These are phyloP conservation scores for Mucor lusitanicus DNA, from an alignment of 371 early-diverging fungal species.

Conservation along the genomic window DNA sequence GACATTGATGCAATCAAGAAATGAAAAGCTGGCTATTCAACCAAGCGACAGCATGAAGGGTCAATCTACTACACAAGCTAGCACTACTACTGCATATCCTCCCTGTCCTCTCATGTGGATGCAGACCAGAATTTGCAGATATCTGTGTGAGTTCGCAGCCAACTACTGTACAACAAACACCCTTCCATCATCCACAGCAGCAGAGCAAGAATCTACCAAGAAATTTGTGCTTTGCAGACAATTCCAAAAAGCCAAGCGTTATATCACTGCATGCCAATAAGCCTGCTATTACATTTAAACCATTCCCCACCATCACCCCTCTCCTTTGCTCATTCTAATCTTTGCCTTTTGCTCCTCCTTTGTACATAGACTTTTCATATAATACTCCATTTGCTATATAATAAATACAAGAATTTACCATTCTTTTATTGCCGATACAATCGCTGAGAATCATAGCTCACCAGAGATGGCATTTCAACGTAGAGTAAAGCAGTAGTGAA, in stretches of 20 bases:
- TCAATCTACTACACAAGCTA: not conserved
- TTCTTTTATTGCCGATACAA: not conserved
- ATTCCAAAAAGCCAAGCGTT: slow-evolving; percentile 7
- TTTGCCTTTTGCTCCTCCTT: not conserved
- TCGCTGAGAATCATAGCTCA: not conserved
- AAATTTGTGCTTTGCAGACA: slow-evolving; percentile 8
- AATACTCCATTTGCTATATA: not conserved
- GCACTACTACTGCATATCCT: not conserved
- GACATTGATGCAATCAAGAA: slow-evolving; percentile 15
- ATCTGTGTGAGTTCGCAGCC: slow-evolving; percentile 14
- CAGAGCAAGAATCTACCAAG: not conserved
- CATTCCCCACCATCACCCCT: not conserved
- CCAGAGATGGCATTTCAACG: not conserved
- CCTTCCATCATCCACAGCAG: not conserved
- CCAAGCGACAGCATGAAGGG: not conserved
- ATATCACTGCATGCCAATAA: slow-evolving; percentile 17
- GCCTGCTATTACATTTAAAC: not conserved
- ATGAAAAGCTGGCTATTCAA: not conserved
- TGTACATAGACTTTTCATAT: not conserved
- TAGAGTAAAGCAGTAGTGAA: not conserved
- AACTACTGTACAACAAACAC: not conserved
- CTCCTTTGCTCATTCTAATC: not conserved
- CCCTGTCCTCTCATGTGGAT: slow-evolving; percentile 4
- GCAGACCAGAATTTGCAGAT: slow-evolving; percentile 10
- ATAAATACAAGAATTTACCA: not conserved